A percentile compares a stretch with the other conserved stretches of the same genome.
These are phyloP conservation scores for Komagataea norvegica DNA, from an alignment of 1,139 yeast genomes.

Conservation along the genomic window DNA sequence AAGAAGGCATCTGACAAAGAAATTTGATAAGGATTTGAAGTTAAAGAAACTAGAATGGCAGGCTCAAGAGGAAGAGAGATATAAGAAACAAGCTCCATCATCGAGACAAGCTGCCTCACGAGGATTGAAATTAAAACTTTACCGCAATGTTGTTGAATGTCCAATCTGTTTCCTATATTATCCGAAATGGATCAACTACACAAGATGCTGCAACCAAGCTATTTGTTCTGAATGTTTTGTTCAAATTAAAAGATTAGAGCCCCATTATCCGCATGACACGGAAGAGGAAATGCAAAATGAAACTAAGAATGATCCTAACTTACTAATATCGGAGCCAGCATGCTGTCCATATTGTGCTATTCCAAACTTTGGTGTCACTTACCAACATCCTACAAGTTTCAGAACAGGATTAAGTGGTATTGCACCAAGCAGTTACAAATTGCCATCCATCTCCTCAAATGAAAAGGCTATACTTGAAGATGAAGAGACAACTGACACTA, in stretches of 20 bases:
- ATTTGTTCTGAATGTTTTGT: conserved; percentile 97
- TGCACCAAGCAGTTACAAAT: conserved; percentile 36
- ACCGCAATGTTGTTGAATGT: conserved; percentile 71
- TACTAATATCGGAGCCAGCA: conserved; percentile 80
- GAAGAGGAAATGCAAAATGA: conserved; percentile 31
- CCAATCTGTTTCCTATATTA: conserved; percentile 90
- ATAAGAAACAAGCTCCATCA: conserved; percentile 35
- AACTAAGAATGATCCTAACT: conserved; percentile 44
- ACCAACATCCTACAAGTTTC: conserved; percentile 55
- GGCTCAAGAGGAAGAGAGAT: conserved; percentile 47
- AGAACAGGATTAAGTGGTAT: conserved; percentile 51
- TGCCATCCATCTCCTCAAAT: conserved; percentile 7
- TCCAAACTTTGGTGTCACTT: conserved; percentile 80
- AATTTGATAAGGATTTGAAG: conserved; percentile 43
- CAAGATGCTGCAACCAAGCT: conserved; percentile 92
- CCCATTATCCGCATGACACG: conserved; percentile 87
- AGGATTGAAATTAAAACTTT: conserved; percentile 46
- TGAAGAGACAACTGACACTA: conserved; percentile 17
- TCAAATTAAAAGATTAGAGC: conserved; percentile 89
- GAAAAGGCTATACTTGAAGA: conserved; percentile 21
- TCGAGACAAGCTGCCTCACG: conserved; percentile 36
- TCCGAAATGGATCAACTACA: conserved; percentile 71
- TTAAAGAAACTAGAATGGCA: conserved; percentile 48
- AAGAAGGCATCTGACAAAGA: conserved; percentile 51
- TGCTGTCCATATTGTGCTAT: conserved; percentile 93